Base-by-base conservation (phyloP, 371 early-diverging fungal species). In the Mucor ambiguus region DNA sequence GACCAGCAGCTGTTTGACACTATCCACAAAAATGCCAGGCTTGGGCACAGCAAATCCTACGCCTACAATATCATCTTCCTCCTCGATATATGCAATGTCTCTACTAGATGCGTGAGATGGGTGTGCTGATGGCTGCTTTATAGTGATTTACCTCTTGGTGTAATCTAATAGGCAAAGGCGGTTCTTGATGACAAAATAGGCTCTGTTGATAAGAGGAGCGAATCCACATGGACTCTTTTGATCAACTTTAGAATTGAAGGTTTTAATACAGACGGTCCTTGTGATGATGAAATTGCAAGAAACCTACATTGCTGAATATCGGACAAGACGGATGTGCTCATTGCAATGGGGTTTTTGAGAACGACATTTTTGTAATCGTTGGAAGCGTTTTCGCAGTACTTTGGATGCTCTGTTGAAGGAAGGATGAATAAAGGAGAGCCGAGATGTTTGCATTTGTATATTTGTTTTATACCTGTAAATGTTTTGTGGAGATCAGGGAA, bases 101-200 rank as follows among this genome's bases (percentile, higher is more conserved):
- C 82, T 76, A 20, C 87, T 88, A 32, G 33, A 33, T 33, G 33
- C 30, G 30, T 30, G 4, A 30, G 30, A 30, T 30, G 30, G n/a
- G n/a, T n/a, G n/a, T n/a, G n/a, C n/a, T n/a, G n/a, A n/a, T n/a
- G n/a, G n/a, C n/a, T n/a, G n/a, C 30, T 30, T 2, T 7, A 30
- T 30, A 2, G 30, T 37, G 41, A 30, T 54, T 71, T 80, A 84
- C 84, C 85, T 85, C 30, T 88, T 87, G 44, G 75, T 77, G 73
- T 93, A 96, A 72, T 97, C 75, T 95, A 95, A 96, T 43, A 97
- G 69, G 71, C 91, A 94, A 54, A 96, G 85, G 29, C 87, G 79
- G 69, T 93, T 90, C 71, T 93, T 94, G 49, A 96, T 88, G 5
- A 92, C 91, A 58, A 96, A 90, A 90, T 95, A 97, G 9, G 92